Base-by-base conservation (phyloP, 345 rosid species). In the Crucihimalaya himalaica region DNA sequence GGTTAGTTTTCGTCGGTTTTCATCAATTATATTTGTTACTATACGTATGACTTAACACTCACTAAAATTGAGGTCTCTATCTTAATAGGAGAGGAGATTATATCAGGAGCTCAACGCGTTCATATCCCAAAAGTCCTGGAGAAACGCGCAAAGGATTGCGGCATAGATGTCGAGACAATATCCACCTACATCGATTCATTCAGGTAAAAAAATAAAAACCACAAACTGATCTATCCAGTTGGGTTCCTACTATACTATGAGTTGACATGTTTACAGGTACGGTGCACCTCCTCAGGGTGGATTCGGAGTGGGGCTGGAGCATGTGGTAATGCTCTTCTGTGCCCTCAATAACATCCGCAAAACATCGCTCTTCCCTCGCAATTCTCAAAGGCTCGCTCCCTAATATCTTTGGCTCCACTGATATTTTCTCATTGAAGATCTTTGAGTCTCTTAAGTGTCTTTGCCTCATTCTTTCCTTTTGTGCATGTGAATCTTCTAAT, bases 281-380 rank as follows among this genome's bases (percentile, higher is more conserved):
- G 96, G 96, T 19, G 86, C 85, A 8, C 89, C 98, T 34, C 95
- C 88, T 3, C 98, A 90, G 20, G 98, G 95, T 7, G 97, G 97
- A 14, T 93, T 93, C 34, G 91, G 93, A 46, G 18, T n/a, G 18
- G 47, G 47, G 19, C 3, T 43, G 47, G 47, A 43, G 61, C 87
- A 91, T 2, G 93, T 91, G 54, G 91, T 93, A 4, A 93, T 93
- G 97, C 85, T 91, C 12, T 93, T 88, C 70, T 89, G 87, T 19
- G 94, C 81, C 3, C 84, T 88, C 45, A 83, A 89, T 15, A 88
- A 93, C 82, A 89, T 93, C 57, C 84, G 90, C 19, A 88, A 88
- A 68, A 79, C 90, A 10, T 93, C 98, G 0, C 88, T 88, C 13
- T 91, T 71, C 92, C 98, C 97, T 27, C 95, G 90, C 18, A 97